phyloP scores from a whole-genome alignment of 495 filamentous ascomycete species.

The Staphylotrichum tortipilum region DNA sequence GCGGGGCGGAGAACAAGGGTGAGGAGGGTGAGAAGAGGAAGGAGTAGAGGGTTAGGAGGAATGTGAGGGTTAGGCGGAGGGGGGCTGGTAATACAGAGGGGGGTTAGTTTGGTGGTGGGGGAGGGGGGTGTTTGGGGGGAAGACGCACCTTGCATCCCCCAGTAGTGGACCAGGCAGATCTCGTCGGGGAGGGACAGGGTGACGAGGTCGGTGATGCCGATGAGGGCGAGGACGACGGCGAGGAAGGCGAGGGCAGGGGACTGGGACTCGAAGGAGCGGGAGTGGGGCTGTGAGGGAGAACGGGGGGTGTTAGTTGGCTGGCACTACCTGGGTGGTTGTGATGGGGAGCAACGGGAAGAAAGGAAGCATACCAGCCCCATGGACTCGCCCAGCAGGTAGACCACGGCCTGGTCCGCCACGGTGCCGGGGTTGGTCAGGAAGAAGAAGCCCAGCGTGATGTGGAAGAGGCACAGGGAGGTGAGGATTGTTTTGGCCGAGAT shows the following conservation, averaged over 20 bases:
- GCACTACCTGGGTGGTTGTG: too few species aligned
- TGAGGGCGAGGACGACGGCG: constrained; percentile 55
- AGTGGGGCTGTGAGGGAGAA: constrained; percentile 26
- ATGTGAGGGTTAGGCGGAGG: constrained; percentile 58
- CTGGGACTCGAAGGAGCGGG: constrained; percentile 51
- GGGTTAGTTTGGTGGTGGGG: background rate
- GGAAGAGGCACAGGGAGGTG: constrained; percentile 69
- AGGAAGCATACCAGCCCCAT: constrained; percentile 57
- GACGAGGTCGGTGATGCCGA: constrained; percentile 65
- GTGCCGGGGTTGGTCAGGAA: constrained; percentile 61
- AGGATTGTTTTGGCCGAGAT: constrained; percentile 70
- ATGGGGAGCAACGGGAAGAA: background rate
- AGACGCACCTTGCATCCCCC: constrained; percentile 50
- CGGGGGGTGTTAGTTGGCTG: background rate
- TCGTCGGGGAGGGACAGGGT: constrained; percentile 65
- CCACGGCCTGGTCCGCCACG: constrained; percentile 70
- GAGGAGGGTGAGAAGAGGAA: constrained; percentile 37
- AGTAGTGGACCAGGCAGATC: constrained; percentile 50
- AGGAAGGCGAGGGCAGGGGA: constrained; percentile 63
- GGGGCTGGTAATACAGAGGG: constrained; percentile 35
- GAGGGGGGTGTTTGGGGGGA: constrained; percentile 3
- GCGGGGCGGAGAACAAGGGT: constrained; percentile 26
- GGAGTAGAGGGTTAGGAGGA: constrained; percentile 41
- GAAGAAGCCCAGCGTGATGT: constrained; percentile 73
- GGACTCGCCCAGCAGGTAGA: constrained; percentile 75